These are phyloP conservation scores for Boletus patriciae DNA, from an alignment of 768 basidiomycete genomes.

Conservation along the genomic window DNA sequence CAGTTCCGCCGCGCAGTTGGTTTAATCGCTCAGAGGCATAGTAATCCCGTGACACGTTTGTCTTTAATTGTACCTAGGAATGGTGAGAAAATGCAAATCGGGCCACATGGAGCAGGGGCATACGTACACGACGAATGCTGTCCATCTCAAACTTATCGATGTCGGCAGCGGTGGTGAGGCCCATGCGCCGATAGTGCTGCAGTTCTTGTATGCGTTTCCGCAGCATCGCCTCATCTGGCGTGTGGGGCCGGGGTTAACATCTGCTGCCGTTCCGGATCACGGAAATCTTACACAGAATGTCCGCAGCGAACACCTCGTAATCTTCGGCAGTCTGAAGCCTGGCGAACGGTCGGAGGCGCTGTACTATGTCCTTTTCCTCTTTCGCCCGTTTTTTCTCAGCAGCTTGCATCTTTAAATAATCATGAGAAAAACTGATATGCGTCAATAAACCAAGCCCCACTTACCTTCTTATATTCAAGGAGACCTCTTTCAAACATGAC, in stretches of 20 bases:
- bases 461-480: slow-evolving; percentile 91
- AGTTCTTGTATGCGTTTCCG: slow-evolving; percentile 89
- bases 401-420: slow-evolving; percentile 69
- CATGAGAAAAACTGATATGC: background rate
- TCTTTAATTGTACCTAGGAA: slow-evolving; percentile 61
- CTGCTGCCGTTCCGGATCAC: background rate
- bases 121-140: slow-evolving; percentile 65
- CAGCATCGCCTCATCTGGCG: slow-evolving; percentile 79
- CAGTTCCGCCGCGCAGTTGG: slow-evolving; percentile 47
- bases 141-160: slow-evolving; percentile 88
- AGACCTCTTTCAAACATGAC: slow-evolving; percentile 91
- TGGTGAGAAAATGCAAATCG: background rate
- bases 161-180: slow-evolving; percentile 80
- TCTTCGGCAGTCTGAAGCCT: slow-evolving; percentile 89
- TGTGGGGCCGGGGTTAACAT: background rate
- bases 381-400: slow-evolving; percentile 86
- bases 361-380: slow-evolving; percentile 89
- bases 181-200: slow-evolving; percentile 86
- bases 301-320: slow-evolving; percentile 83
- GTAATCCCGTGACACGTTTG: slow-evolving; percentile 55
- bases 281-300: slow-evolving; percentile 75
- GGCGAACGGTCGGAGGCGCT: slow-evolving; percentile 88
- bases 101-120: background rate
- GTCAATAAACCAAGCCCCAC: slow-evolving; percentile 11
- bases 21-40: slow-evolving; percentile 50